Evolutionary conservation across 441 rosid genomes (phyloP).

Genomic region (Euphorbia celastroides): DNA sequence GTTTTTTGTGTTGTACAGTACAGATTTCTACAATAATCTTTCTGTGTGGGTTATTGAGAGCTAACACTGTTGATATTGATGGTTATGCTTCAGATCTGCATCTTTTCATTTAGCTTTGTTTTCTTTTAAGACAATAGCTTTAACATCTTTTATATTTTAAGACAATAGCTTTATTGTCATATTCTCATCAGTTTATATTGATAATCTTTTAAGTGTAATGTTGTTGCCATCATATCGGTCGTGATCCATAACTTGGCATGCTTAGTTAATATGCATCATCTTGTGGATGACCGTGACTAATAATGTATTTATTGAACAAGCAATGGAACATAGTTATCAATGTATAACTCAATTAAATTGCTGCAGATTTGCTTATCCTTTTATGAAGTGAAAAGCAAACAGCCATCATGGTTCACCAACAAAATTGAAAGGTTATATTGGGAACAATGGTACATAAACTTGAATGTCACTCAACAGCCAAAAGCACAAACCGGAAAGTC

Average conservation of each 20-base stretch:
- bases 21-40: background rate
- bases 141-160: background rate
- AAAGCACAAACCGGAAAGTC: slow-evolving; percentile 55
- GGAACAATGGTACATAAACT: slow-evolving; percentile 91
- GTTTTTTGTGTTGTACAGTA: background rate
- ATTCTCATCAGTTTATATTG: background rate
- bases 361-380: slow-evolving; percentile 84
- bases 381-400: slow-evolving; percentile 84
- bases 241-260: background rate
- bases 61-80: background rate
- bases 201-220: background rate
- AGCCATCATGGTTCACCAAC: slow-evolving; percentile 75
- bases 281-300: background rate
- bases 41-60: background rate
- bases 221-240: background rate
- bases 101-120: background rate
- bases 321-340: background rate
- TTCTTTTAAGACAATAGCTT: background rate
- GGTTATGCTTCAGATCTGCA: background rate
- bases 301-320: background rate
- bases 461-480: slow-evolving; percentile 69
- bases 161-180: background rate
- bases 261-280: background rate
- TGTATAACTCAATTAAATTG: slow-evolving; percentile 13
- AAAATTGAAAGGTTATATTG: slow-evolving; percentile 62